These are phyloP conservation scores for Trichosporon coremiiforme DNA, from an alignment of 1,284 basidiomycete species.

Conservation along the genomic window DNA sequence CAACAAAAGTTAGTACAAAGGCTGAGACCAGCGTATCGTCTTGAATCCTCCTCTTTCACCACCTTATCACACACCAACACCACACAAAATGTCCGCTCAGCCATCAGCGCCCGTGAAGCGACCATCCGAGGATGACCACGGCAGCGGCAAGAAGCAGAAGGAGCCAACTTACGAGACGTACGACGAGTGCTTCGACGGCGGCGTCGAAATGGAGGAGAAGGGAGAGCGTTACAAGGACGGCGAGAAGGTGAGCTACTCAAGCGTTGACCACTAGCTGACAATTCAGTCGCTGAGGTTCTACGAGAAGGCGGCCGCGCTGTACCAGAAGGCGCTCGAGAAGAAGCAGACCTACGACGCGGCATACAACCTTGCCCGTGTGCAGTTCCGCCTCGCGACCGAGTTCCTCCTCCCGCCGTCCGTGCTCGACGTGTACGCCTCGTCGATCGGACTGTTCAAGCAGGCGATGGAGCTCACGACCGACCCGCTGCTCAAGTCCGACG, in stretches of 20 bases:
- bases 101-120: slow-evolving; percentile 27
- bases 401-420: slow-evolving; percentile 51
- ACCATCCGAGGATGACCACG: slow-evolving; percentile 22
- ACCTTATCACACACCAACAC: slow-evolving; percentile 7
- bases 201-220: slow-evolving; percentile 56
- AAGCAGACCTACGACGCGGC: slow-evolving; percentile 47
- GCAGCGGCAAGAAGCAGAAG: slow-evolving; percentile 40
- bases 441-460: slow-evolving; percentile 46
- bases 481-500: slow-evolving; percentile 46
- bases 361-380: slow-evolving; percentile 56
- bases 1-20: slow-evolving; percentile 14
- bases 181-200: slow-evolving; percentile 55
- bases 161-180: slow-evolving; percentile 54
- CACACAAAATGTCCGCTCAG: slow-evolving; percentile 17
- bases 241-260: slow-evolving; percentile 50
- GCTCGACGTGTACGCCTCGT: slow-evolving; percentile 29
- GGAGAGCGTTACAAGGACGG: slow-evolving; percentile 56
- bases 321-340: slow-evolving; percentile 48
- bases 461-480: slow-evolving; percentile 40
- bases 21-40: background rate
- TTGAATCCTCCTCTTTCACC: background rate
- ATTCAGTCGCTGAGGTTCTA: slow-evolving; percentile 52
- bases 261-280: slow-evolving; percentile 16
- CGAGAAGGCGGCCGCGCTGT: slow-evolving; percentile 53
- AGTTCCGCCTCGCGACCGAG: slow-evolving; percentile 48